A percentile compares a stretch with the other conserved stretches of the same genome.
Evolutionary conservation across 257 asterid species (phyloP).

Genomic region (Verbena officinalis): DNA sequence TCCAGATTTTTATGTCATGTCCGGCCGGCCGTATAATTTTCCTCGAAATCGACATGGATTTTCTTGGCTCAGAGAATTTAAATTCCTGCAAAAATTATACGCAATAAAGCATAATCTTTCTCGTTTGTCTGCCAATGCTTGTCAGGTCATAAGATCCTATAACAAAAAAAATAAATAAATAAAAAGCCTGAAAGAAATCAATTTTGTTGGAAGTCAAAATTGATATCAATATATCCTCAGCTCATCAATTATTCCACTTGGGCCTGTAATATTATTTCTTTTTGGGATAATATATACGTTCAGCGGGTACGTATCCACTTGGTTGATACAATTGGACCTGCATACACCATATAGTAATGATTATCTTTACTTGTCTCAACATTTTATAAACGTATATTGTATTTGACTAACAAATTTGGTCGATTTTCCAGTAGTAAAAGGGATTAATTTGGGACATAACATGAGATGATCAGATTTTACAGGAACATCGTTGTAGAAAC

Average conservation of each 20-base stretch:
- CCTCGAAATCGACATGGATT: slow-evolving; percentile 23
- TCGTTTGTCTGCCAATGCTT: slow-evolving; percentile 30
- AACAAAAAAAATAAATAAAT: not conserved
- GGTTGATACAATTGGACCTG: slow-evolving; percentile 33
- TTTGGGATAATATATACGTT: too few relatives aligned
- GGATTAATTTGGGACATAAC: too few relatives aligned
- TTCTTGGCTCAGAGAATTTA: slow-evolving; percentile 31
- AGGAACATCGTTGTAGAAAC: too few relatives aligned
- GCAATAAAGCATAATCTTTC: slow-evolving; percentile 43
- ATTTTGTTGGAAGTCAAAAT: slow-evolving; percentile 29
- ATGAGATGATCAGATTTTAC: too few relatives aligned
- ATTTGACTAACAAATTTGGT: too few relatives aligned
- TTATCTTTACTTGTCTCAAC: not conserved
- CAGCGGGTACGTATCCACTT: too few relatives aligned
- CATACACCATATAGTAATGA: not conserved
- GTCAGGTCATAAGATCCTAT: slow-evolving; percentile 34
- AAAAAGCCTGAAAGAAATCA: not conserved
- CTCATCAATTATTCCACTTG: not conserved
- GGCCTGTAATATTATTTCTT: slow-evolving; percentile 5
- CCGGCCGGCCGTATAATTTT: too few relatives aligned
- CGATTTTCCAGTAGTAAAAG: too few relatives aligned
- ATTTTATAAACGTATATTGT: too few relatives aligned
- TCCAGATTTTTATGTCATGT: slow-evolving; percentile 12
- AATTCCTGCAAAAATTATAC: slow-evolving; percentile 30
- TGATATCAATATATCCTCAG: slow-evolving; percentile 22